Evolutionary conservation across 208 protist species (phyloP).

Genomic region (Porcisia deanei): DNA sequence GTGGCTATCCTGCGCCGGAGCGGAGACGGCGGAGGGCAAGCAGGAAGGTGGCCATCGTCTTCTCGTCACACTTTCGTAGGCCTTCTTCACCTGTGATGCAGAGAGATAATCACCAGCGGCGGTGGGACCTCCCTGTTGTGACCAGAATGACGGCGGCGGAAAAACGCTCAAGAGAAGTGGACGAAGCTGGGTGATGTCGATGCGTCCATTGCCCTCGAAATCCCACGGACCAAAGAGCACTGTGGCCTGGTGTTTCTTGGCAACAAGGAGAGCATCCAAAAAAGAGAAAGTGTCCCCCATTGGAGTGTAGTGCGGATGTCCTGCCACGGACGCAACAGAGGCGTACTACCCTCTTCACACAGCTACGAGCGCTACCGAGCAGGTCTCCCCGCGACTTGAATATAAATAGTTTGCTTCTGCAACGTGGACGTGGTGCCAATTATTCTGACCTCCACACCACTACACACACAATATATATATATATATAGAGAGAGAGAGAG

Average conservation of each 20-base stretch:
- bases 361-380: background rate
- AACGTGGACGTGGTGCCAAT: too few relatives aligned
- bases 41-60: slow-evolving; percentile 8
- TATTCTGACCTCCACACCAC: too few relatives aligned
- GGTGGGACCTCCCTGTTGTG: background rate
- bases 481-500: too few relatives aligned
- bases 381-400: too few relatives aligned
- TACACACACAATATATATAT: too few relatives aligned
- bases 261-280: slow-evolving; percentile 32
- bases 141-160: slow-evolving; percentile 7
- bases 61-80: slow-evolving; percentile 31
- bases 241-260: slow-evolving; percentile 69
- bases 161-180: slow-evolving; percentile 65
- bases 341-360: background rate
- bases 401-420: too few relatives aligned
- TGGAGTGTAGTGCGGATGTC: background rate
- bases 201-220: slow-evolving; percentile 41
- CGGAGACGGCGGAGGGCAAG: background rate
- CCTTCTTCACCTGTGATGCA: slow-evolving; percentile 6
- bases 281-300: background rate
- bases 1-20: background rate
- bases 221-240: slow-evolving; percentile 70
- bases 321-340: background rate
- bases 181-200: slow-evolving; percentile 37
- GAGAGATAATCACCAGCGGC: slow-evolving; percentile 11